phyloP scores from a whole-genome alignment of 1,139 yeast species.

The Pichia terricola region DNA sequence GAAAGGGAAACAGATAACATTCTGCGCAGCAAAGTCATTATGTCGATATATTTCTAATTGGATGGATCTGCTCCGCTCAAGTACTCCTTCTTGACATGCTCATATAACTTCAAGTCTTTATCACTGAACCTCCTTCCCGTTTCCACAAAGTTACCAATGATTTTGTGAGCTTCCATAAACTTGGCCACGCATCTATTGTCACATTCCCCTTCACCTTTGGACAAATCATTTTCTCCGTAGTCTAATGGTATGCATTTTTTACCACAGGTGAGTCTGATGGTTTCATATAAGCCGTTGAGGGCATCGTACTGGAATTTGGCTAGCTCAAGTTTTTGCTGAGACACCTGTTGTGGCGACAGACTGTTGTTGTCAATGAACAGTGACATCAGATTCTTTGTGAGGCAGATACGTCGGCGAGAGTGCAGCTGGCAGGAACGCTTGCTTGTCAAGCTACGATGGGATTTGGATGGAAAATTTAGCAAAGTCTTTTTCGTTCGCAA shows the following conservation, averaged over 20 bases:
- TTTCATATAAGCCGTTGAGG: slow-evolving; percentile 45
- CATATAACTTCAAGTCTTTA: slow-evolving; percentile 17
- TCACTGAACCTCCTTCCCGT: slow-evolving; percentile 17
- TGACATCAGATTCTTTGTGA: slow-evolving; percentile 37
- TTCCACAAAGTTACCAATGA: slow-evolving; percentile 47
- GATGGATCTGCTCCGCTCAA: background rate
- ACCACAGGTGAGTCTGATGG: slow-evolving; percentile 18
- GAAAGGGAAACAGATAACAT: no score
- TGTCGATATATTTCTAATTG: no score
- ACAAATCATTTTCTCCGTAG: slow-evolving; percentile 73
- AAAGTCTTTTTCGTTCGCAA: no score
- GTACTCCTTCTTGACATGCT: slow-evolving; percentile 18
- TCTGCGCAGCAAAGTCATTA: no score
- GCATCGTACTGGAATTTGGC: slow-evolving; percentile 77
- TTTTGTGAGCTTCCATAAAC: slow-evolving; percentile 53
- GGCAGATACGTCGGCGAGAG: background rate
- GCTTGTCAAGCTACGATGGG: no score
- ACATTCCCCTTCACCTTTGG: slow-evolving; percentile 70
- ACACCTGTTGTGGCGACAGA: slow-evolving; percentile 35
- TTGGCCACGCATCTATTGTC: slow-evolving; percentile 72
- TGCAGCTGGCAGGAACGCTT: background rate
- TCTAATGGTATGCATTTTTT: slow-evolving; percentile 63
- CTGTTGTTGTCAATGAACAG: slow-evolving; percentile 41
- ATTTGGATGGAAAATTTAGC: no score
- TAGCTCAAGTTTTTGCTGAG: slow-evolving; percentile 55